Base-by-base conservation (phyloP, 805 yeast genomes). In the Kregervanrija fluxuum region DNA sequence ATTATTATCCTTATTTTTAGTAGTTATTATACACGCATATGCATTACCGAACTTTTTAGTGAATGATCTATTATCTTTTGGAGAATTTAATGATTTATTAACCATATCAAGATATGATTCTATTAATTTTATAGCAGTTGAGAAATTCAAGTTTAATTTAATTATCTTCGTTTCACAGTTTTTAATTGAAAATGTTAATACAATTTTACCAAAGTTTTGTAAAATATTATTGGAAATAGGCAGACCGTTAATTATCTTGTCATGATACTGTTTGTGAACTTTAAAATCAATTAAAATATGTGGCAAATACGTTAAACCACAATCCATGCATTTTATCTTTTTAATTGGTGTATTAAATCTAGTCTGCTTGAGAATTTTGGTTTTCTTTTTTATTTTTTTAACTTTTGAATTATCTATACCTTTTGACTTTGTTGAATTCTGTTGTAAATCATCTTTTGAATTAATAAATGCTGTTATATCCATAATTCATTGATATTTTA, bases 31-130 rank as follows among this genome's bases (percentile, higher is more conserved):
- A 41, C 73, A 73, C 3, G 81, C 63, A 53, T 74, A 82, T 1
- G 80, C 73, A 34, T 64, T 65, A 0, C 80, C 80, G 11, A 8
- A 11, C 14, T 36, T 30, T 10, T 10, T 22, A 10, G 16, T 12
- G 37, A 41, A 42, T 11, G 13, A 12, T 30, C 38, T 38, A 13
- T 22, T 47, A 15, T 56, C 63, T 10, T 42, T 47, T 5, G 79
- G 82, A 0, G 90, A 88, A 59, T 71, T 75, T 40, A 84, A 62
- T 49, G 77, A 84, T 6, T 62, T 66, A 55, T 84, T 82, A 8
- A 77, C 85, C 56, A 80, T 62, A 1, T 65, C 62, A 46, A 84
- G 57, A 4, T 80, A 54, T 30, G 69, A 71, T 33, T 62, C 40
- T 1, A 69, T 59, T 1, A 69, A 64, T 9, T 51, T 49, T 1